Evolutionary conservation across 2,329 filamentous ascomycete species (phyloP), one percentile per base, ranked within the genome.

Genomic region (Colletotrichum liaoningense): DNA sequence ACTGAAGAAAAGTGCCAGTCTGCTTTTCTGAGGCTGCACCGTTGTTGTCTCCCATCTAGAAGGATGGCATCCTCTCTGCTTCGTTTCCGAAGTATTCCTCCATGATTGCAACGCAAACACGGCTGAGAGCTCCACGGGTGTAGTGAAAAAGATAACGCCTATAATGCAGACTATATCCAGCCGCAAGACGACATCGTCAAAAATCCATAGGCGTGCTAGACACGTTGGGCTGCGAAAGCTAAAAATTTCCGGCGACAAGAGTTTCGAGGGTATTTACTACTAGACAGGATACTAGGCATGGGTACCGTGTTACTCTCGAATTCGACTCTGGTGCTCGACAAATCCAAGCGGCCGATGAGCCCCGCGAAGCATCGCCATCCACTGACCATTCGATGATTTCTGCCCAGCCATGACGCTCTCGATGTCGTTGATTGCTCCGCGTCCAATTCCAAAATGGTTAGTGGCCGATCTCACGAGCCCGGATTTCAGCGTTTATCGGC

Each of bases 401-500:
- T n/a, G 12, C 28, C 19, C 14, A 30, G n/a, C 11, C 35, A 24
- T 1, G n/a, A 35, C 52, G 26, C 3, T 63, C n/a, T 35, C 4
- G 28, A n/a, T 28, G n/a, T 63, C 46, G 42, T 63, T 49, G 42
- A 19, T 22, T 22, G 42, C 19, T 11, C 42, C 19, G 19, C 19
- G 16, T 22, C 42, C 42, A n/a, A 19, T 49, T 49, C 42, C 28
- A 4, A 54, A 5, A 35, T 26, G 28, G 42, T 42, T 16, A 42
- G 60, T 54, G 19, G 30, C 33, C 33, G 49, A 55, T 59, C 14
- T 59, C 55, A 46, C 55, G 42, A 63, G 8, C 55, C n/a, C 24
- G 55, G 24, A 14, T 30, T 26, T 42, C 42, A 46, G 46, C 46
- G 42, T 33, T 19, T 33, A 70, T 55, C 62, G 62, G 68, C 63